Conservation (phyloP, 768 basidiomycete genomes). For the Termitomyces sp. region DNA sequence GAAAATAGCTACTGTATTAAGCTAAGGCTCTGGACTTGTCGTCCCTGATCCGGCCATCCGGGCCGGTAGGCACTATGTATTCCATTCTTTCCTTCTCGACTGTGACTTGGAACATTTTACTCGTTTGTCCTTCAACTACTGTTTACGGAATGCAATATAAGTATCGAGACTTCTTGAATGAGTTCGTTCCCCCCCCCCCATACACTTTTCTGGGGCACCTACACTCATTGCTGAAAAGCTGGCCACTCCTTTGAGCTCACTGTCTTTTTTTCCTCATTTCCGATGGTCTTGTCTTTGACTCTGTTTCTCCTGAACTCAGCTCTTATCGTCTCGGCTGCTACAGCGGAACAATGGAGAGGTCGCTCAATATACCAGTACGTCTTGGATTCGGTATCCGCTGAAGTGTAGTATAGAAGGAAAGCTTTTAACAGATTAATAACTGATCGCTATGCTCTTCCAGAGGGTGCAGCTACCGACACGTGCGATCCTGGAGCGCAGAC, state of each 20-base stretch:
- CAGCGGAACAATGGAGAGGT: constrained; percentile 68
- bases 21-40: too few relatives aligned
- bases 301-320: constrained; percentile 16
- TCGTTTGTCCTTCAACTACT: background rate
- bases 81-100: too few relatives aligned
- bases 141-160: background rate
- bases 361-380: constrained; percentile 78
- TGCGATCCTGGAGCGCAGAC: constrained; percentile 60
- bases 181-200: background rate
- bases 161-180: background rate
- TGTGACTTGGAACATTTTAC: too few relatives aligned
- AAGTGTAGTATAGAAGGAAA: background rate
- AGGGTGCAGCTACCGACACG: constrained; percentile 40
- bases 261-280: constrained; percentile 13
- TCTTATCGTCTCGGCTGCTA: constrained; percentile 43
- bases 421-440: constrained; percentile 49
- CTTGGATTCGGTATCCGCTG: background rate
- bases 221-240: background rate
- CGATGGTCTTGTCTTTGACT: constrained; percentile 22
- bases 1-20: too few relatives aligned
- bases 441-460: constrained; percentile 70
- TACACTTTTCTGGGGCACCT: background rate
- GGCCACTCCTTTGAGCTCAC: constrained; percentile 1
- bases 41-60: too few relatives aligned
- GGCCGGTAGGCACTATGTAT: too few relatives aligned